Evolutionary conservation across 2,329 filamentous ascomycete species (phyloP).

Genomic region (Fonsecaea nubica): DNA sequence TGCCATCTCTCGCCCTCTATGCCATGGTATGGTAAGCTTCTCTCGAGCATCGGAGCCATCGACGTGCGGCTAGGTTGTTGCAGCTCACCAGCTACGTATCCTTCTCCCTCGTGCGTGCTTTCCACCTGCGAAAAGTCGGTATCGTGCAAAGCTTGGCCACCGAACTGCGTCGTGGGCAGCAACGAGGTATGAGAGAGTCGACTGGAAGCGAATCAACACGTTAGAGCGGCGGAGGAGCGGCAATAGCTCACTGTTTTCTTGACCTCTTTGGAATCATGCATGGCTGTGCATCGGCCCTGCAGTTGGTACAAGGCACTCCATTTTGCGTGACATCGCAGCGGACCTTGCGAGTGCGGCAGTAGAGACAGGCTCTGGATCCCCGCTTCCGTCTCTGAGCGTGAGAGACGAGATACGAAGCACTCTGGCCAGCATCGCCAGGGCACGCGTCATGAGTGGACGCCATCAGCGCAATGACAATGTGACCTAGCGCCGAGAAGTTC

Average conservation of each 20-base stretch:
- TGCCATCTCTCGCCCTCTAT: not conserved
- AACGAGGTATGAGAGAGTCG: not conserved
- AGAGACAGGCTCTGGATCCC: not conserved
- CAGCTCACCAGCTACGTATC: not conserved
- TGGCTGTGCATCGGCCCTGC: constrained; percentile 1
- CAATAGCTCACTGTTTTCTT: not conserved
- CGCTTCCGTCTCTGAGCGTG: not conserved
- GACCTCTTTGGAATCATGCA: not conserved
- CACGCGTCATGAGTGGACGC: not conserved
- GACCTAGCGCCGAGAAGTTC: not conserved
- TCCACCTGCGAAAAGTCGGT: not conserved
- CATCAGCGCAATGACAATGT: not conserved
- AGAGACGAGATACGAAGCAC: not conserved
- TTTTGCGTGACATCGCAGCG: not conserved
- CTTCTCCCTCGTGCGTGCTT: not conserved
- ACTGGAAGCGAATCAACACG: not conserved
- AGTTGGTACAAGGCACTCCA: not conserved
- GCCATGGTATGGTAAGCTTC: not conserved
- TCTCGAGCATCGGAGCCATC: too few relatives aligned
- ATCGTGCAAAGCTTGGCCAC: not conserved
- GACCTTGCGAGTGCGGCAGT: not conserved
- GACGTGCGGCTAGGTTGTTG: not conserved
- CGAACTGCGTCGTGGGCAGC: not conserved
- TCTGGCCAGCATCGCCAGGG: not conserved
- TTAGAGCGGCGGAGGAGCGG: not conserved